Percentiles rank a stretch among this genome's conserved stretches.
Evolutionary conservation across 2,329 filamentous ascomycete genomes (phyloP).

Genomic region (Coniochaeta sp.): DNA sequence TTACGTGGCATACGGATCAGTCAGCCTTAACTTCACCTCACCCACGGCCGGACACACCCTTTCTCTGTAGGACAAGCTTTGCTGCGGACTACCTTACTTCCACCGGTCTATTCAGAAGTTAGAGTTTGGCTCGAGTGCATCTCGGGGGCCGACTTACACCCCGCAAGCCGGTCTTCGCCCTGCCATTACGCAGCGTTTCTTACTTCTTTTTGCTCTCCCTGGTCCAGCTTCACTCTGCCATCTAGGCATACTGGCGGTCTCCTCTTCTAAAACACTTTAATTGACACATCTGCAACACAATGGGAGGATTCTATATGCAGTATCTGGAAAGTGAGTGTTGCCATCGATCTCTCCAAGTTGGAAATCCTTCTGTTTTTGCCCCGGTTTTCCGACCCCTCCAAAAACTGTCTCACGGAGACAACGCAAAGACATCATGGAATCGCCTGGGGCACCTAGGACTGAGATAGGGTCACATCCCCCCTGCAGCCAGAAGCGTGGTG

Average conservation of each 20-base stretch:
- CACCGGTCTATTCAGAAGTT: slow-evolving; percentile 15
- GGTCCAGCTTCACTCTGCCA: neutral
- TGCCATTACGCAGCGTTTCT: slow-evolving; percentile 13
- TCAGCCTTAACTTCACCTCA: slow-evolving; percentile 31
- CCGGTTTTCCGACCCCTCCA: neutral
- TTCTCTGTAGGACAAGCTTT: slow-evolving; percentile 27
- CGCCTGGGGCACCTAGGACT: neutral
- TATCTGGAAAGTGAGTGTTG: slow-evolving; percentile 64
- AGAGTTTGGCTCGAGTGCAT: slow-evolving; percentile 52
- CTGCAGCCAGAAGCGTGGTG: neutral
- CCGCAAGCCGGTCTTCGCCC: slow-evolving; percentile 9
- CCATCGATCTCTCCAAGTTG: neutral
- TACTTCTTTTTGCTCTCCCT: slow-evolving; percentile 9
- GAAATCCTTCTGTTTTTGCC: neutral
- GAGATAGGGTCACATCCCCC: neutral
- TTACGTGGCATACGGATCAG: slow-evolving; percentile 25
- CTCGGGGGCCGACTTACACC: slow-evolving; percentile 23
- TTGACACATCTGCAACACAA: slow-evolving; percentile 22
- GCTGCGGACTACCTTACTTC: slow-evolving; percentile 18
- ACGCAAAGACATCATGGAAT: neutral
- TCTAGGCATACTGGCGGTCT: neutral
- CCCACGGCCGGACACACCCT: slow-evolving; percentile 22
- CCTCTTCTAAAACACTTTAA: slow-evolving; percentile 1
- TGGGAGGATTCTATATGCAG: slow-evolving; percentile 64
- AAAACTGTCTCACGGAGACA: neutral